These are phyloP conservation scores for Acer negundo DNA, from an alignment of 345 rosid genomes.

Conservation along the genomic window DNA sequence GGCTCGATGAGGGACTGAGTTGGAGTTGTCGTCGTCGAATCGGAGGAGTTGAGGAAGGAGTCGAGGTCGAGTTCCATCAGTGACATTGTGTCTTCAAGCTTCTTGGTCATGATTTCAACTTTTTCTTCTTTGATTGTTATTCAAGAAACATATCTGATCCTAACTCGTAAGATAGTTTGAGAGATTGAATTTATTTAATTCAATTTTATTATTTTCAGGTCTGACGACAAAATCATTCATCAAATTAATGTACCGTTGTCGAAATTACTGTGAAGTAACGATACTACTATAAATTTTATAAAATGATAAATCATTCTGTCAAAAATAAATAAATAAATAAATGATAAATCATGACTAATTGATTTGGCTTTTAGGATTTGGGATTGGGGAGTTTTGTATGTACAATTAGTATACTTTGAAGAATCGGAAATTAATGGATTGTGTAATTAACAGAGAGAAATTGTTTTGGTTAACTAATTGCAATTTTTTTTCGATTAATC, in stretches of 20 bases:
- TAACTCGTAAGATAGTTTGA: neutral
- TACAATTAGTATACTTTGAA: too few species aligned
- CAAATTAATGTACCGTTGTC: neutral
- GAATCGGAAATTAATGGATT: too few species aligned
- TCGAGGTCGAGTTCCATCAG: conserved; percentile 72
- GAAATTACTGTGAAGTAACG: neutral
- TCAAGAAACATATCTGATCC: neutral
- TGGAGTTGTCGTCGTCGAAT: conserved; percentile 50
- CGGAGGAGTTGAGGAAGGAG: conserved; percentile 61
- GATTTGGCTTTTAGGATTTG: too few species aligned
- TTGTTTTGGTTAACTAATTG: too few species aligned
- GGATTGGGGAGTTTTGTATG: too few species aligned
- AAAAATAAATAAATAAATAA: too few species aligned
- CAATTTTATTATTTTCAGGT: neutral
- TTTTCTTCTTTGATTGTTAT: neutral
- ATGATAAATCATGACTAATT: too few species aligned
- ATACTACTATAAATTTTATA: neutral
- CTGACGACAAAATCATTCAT: neutral
- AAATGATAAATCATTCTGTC: too few species aligned
- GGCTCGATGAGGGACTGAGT: conserved; percentile 69
- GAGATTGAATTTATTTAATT: neutral
- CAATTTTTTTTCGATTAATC: too few species aligned
- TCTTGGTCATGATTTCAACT: conserved; percentile 28
- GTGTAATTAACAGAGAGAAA: too few species aligned
- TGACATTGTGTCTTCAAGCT: conserved; percentile 26